A percentile compares a stretch with the other conserved stretches of the same genome.
These are phyloP conservation scores for Hansenula sp. DNA, from an alignment of 1,139 yeast species.

Conservation along the genomic window DNA sequence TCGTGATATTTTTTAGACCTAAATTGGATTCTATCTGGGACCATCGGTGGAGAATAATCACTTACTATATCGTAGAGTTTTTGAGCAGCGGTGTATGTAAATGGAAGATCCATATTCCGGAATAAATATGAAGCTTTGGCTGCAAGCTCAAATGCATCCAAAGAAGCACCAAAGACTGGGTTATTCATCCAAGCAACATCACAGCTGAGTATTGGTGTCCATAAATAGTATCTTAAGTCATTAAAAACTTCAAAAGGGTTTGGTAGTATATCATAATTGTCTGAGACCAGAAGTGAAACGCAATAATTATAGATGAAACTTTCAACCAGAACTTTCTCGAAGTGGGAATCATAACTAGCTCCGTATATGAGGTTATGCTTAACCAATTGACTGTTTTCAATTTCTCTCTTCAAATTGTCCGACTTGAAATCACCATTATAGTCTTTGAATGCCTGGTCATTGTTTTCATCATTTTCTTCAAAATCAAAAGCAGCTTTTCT, in stretches of 20 bases:
- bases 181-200: constrained; percentile 32
- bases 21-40: constrained; percentile 12
- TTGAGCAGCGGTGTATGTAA: constrained; percentile 5
- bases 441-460: no score
- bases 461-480: no score
- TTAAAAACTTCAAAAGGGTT: constrained; percentile 34
- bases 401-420: constrained; percentile 18
- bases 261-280: constrained; percentile 28
- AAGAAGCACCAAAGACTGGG: constrained; percentile 33
- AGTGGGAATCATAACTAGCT: constrained; percentile 4
- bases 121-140: constrained; percentile 38
- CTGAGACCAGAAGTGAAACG: constrained; percentile 26
- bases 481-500: no score
- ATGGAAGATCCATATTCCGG: constrained; percentile 18
- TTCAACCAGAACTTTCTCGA: constrained; percentile 32
- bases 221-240: constrained; percentile 27
- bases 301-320: constrained; percentile 37
- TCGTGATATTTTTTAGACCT: constrained; percentile 10
- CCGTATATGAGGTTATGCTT: neutral
- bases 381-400: constrained; percentile 13
- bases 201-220: constrained; percentile 29
- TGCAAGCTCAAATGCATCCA: constrained; percentile 34
- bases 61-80: constrained; percentile 15
- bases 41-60: constrained; percentile 12
- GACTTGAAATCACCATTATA: constrained; percentile 3